Percentiles rank a stretch among this genome's conserved stretches.
phyloP scores from a whole-genome alignment of 2,329 filamentous ascomycete species.

The Cladosporium sphaerospermum region DNA sequence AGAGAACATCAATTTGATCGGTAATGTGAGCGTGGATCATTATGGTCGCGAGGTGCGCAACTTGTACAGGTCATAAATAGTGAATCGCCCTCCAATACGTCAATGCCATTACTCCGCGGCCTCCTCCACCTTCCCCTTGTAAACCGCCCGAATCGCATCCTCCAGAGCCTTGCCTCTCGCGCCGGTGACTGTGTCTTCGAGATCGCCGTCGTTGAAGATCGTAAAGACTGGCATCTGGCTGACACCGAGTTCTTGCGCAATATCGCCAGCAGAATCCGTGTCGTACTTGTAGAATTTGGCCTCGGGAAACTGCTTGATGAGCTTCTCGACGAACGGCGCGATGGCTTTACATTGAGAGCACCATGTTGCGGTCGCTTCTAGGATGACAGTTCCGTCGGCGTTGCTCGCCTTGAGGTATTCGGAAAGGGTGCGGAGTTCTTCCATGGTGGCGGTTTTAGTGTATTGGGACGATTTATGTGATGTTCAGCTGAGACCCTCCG shows the following conservation, averaged over 20 bases:
- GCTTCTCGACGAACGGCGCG: conserved; percentile 26
- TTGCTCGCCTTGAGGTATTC: conserved; percentile 28
- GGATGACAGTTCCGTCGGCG: conserved; percentile 24
- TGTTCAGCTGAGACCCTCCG: too few relatives aligned
- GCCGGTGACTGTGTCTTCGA: conserved; percentile 25
- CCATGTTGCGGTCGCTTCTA: conserved; percentile 27
- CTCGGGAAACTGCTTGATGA: conserved; percentile 28
- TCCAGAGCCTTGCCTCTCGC: conserved; percentile 27
- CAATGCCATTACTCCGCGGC: background rate
- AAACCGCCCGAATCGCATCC: conserved; percentile 21
- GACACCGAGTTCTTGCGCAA: conserved; percentile 28
- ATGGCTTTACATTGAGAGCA: conserved; percentile 30
- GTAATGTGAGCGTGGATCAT: too few relatives aligned
- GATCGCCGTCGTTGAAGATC: conserved; percentile 29
- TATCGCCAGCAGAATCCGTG: conserved; percentile 20
- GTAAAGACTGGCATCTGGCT: conserved; percentile 29
- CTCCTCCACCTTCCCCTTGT: conserved; percentile 25
- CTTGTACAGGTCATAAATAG: background rate
- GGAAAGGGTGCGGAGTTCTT: conserved; percentile 24
- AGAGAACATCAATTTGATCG: too few relatives aligned
- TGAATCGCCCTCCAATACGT: background rate
- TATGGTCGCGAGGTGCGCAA: background rate
- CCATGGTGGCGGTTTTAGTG: conserved; percentile 18
- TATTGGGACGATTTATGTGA: background rate
- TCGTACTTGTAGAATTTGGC: conserved; percentile 29